These are phyloP conservation scores for Erysimum cheiranthoides DNA, from an alignment of 345 rosid genomes.

Conservation along the genomic window DNA sequence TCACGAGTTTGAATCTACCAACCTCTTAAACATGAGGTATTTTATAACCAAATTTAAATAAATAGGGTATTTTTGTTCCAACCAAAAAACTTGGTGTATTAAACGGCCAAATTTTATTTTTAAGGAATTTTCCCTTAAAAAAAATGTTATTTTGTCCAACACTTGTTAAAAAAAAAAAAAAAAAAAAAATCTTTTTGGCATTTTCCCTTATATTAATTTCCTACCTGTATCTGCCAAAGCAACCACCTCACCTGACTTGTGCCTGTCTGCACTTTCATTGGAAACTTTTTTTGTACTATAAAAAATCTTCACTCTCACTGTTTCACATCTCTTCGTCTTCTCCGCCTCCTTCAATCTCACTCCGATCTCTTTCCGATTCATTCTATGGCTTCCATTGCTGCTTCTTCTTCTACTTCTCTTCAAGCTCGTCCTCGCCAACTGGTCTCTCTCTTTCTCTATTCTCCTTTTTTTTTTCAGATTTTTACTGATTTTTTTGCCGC, in stretches of 20 bases:
- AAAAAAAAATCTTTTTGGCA: too few species aligned
- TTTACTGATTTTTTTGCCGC: background rate
- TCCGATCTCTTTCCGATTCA: background rate
- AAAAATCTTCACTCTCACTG: conserved; percentile 5
- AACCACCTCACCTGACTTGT: conserved; percentile 18
- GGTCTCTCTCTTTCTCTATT: conserved; percentile 19
- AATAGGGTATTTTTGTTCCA: too few species aligned
- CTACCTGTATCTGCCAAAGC: background rate
- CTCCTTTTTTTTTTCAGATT: background rate
- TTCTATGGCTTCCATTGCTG: conserved; percentile 34
- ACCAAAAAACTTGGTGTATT: too few species aligned
- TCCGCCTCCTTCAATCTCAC: conserved; percentile 17
- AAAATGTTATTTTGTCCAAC: too few species aligned
- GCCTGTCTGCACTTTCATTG: conserved; percentile 3
- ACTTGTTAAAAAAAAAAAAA: too few species aligned
- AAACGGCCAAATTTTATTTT: too few species aligned
- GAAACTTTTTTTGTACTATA: conserved; percentile 11
- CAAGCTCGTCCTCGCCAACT: conserved; percentile 14
- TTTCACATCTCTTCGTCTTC: conserved; percentile 6
- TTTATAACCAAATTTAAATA: too few species aligned
- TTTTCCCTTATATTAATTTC: too few species aligned
- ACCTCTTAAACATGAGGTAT: too few species aligned
- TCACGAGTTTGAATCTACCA: too few species aligned
- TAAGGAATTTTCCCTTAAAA: too few species aligned
- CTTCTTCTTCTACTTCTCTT: conserved; percentile 9